A percentile compares a stretch with the other conserved stretches of the same genome.
phyloP scores from a whole-genome alignment of 768 basidiomycete genomes.

The Naganishia onofrii region DNA sequence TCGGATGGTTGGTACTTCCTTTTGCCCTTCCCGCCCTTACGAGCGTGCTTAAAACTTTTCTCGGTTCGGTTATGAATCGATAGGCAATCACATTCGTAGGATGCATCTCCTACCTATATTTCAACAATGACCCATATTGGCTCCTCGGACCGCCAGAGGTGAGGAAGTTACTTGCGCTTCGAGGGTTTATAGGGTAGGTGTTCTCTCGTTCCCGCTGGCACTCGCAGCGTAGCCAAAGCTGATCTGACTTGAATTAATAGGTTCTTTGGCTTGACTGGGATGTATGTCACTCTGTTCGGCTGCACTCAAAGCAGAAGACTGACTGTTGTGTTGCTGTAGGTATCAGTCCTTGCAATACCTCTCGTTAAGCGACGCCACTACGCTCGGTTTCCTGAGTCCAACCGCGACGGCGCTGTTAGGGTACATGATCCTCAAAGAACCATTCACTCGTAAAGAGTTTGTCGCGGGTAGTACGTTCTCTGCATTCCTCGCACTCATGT shows the following conservation, averaged over 20 bases:
- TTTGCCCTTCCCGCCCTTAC: background rate
- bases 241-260: slow-evolving; percentile 50
- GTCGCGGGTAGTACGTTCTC: slow-evolving; percentile 58
- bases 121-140: slow-evolving; percentile 59
- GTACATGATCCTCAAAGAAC: slow-evolving; percentile 64
- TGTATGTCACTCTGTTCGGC: slow-evolving; percentile 42
- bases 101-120: slow-evolving; percentile 59
- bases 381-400: slow-evolving; percentile 72
- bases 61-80: background rate
- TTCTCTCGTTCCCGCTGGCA: background rate
- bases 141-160: slow-evolving; percentile 69
- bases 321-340: background rate
- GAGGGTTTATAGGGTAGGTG: slow-evolving; percentile 65
- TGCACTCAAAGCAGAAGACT: slow-evolving; percentile 3
- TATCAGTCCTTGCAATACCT: slow-evolving; percentile 73
- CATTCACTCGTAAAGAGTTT: slow-evolving; percentile 60
- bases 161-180: slow-evolving; percentile 59
- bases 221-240: slow-evolving; percentile 27
- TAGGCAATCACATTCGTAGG: slow-evolving; percentile 60
- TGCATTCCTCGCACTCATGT: background rate
- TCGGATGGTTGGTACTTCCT: slow-evolving; percentile 58
- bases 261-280: slow-evolving; percentile 68
- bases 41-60: background rate
- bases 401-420: slow-evolving; percentile 65
- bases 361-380: slow-evolving; percentile 73